Conservation (phyloP, 176 grass and related monocot species). For the Poa annua region DNA sequence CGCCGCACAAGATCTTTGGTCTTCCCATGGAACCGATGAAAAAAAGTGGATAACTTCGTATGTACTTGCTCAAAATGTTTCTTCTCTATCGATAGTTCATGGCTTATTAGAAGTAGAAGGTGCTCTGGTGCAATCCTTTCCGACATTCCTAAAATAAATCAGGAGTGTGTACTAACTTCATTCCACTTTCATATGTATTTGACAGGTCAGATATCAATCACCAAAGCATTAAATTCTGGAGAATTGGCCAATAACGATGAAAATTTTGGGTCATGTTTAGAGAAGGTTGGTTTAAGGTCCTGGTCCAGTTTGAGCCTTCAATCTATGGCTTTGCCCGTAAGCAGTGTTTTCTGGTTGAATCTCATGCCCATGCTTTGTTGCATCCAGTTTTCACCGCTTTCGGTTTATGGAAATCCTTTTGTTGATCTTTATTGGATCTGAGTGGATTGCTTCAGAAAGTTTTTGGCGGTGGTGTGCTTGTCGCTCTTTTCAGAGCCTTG, state of each 20-base stretch:
- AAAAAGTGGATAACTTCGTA: too few relatives aligned
- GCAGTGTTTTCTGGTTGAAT: constrained; percentile 25
- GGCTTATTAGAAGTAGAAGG: too few relatives aligned
- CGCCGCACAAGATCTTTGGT: too few relatives aligned
- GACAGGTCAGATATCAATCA: constrained; percentile 26
- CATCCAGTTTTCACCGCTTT: constrained; percentile 2
- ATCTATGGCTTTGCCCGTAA: not conserved
- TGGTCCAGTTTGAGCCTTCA: not conserved
- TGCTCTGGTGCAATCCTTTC: too few relatives aligned
- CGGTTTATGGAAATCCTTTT: not conserved
- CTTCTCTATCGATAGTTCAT: too few relatives aligned
- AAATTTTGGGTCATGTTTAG: constrained; percentile 10
- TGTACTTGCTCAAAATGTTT: too few relatives aligned
- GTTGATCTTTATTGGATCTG: not conserved
- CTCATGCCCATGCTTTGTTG: not conserved
- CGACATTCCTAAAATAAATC: not conserved
- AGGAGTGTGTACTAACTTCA: not conserved
- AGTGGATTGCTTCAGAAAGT: constrained; percentile 25
- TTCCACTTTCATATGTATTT: constrained; percentile 11
- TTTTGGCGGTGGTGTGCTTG: not conserved
- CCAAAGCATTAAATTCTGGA: not conserved
- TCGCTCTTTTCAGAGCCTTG: constrained; percentile 7
- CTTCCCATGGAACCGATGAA: too few relatives aligned
- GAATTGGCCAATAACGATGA: not conserved
- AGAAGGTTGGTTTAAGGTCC: not conserved